Base-by-base conservation (phyloP, 768 basidiomycete genomes). In the Lentinula lateritia region DNA sequence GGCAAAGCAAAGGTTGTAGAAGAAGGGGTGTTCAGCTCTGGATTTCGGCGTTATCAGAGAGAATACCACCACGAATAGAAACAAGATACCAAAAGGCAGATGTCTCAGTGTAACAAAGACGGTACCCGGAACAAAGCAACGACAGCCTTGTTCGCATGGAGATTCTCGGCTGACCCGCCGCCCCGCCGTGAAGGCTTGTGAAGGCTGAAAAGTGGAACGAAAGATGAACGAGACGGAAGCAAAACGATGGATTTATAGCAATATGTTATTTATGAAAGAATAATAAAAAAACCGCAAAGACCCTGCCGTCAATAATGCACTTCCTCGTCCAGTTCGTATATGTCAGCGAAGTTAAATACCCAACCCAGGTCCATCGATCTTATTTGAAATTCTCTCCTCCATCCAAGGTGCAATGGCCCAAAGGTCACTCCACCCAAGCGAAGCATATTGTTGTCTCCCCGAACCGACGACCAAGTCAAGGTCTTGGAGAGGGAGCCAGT, bases 341-440 rank as follows among this genome's bases (percentile, higher is more conserved):
- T 5, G 39, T 41, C 39, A 7, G 16, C 28, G 28, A 28, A 28
- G 28, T 48, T 20, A 48, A 58, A 82, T 79, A 38, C 90, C 90
- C 43, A 93, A 75, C n/a, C 90, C 89, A 54, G 82, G 79, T 1
- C 91, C 92, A 61, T 85, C 78, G 63, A 92, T 86, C 67, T 77
- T 81, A 67, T 78, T 85, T 35, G 84, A 81, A 61, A 90, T 79
- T 60, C 76, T 76, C 58, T 85, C 82, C 61, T 86, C 80, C 76
- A 93, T 81, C 92, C 92, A 93, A 3, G 90, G 92, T 42, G 91
- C 88, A 61, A 92, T 83, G 36, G 84, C 79, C 69, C 79, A 78
- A 42, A 93, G 73, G 69, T 93, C 92, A 18, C 75, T 74, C 84
- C 85, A 88, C 0, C 79, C 80, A 62, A 93, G 85, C 10, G 89